phyloP scores from a whole-genome alignment of 345 rosid species.

The Lagerstroemia speciosa region DNA sequence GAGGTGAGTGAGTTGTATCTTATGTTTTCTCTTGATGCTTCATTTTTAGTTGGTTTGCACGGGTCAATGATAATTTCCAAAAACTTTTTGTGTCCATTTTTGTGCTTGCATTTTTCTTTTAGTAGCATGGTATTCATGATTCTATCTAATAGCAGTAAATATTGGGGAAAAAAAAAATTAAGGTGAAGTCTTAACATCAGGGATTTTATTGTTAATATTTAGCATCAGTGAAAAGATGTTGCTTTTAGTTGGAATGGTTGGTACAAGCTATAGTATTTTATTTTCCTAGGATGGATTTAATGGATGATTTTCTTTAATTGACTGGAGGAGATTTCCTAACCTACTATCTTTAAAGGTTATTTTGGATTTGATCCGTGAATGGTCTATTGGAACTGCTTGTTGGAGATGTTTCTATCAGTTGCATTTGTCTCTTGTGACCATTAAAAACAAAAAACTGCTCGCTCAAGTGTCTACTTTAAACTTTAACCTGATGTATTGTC shows the following conservation, averaged over 20 bases:
- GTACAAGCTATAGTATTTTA: neutral
- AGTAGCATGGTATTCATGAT: neutral
- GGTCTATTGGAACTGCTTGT: neutral
- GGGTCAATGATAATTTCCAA: neutral
- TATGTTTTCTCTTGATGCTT: neutral
- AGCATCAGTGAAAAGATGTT: neutral
- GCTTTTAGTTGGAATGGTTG: neutral
- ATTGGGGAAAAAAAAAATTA: neutral
- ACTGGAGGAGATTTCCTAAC: neutral
- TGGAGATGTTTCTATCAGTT: too few species aligned
- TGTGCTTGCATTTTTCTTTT: neutral
- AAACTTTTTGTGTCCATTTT: neutral
- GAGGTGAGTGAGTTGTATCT: conserved; percentile 49
- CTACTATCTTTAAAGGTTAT: neutral
- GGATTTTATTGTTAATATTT: neutral
- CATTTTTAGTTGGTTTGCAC: neutral
- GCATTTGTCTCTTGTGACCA: neutral
- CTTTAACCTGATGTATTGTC: conserved; percentile 9
- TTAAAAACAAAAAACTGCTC: neutral
- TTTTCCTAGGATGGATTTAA: neutral
- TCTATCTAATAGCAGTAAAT: neutral
- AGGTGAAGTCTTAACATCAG: neutral
- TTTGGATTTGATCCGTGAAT: neutral
- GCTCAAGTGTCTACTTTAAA: neutral
- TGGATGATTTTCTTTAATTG: neutral